These are phyloP conservation scores for Chloridella minuta DNA, from an alignment of 352 stramenopile species.

Conservation along the genomic window DNA sequence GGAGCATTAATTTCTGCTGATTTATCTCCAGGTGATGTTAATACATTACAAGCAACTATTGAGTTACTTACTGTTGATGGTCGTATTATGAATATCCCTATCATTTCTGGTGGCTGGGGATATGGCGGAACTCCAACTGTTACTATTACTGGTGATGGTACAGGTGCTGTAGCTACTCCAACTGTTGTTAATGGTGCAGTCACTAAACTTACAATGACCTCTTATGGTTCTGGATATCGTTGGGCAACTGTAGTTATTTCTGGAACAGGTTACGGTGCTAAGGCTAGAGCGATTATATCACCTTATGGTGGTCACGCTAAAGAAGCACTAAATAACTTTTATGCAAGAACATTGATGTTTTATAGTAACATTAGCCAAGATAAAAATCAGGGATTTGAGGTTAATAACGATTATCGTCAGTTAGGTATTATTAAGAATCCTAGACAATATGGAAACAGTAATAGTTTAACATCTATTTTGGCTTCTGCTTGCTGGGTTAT, in stretches of 20 bases:
- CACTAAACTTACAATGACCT: too few species aligned
- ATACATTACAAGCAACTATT: too few species aligned
- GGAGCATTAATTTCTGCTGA: neutral
- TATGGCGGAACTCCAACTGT: neutral
- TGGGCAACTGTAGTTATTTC: neutral
- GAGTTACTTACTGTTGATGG: too few species aligned
- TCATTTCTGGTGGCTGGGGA: too few species aligned
- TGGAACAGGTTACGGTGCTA: neutral
- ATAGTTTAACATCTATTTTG: too few species aligned
- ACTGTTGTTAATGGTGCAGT: too few species aligned
- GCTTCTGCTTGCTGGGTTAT: too few species aligned
- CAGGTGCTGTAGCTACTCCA: neutral
- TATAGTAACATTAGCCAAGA: neutral
- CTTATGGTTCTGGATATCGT: too few species aligned
- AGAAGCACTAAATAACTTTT: neutral
- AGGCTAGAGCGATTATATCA: neutral
- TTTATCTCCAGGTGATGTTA: conserved; percentile 3
- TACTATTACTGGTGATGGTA: conserved; percentile 3
- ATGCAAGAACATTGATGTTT: too few species aligned
- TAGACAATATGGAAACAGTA: neutral
- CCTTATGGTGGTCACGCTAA: neutral
- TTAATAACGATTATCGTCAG: conserved; percentile 9
- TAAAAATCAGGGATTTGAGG: neutral
- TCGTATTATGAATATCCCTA: too few species aligned
- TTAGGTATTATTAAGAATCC: neutral